Conservation (phyloP, 371 early-diverging fungal species). For the Dentiscutata heterogama region DNA sequence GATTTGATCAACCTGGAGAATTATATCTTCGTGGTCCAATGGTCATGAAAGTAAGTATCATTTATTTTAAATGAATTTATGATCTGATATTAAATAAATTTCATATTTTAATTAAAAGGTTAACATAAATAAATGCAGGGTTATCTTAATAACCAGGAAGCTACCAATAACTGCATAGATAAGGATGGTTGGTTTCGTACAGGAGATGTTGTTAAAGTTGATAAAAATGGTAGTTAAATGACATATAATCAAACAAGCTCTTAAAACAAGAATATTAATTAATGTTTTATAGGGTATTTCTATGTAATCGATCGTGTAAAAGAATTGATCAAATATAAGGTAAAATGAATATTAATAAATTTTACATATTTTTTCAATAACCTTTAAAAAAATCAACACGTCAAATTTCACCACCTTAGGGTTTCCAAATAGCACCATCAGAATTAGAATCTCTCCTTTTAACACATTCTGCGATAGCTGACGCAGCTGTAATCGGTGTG, state of each 20-base stretch:
- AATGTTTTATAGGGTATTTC: conserved; percentile 62
- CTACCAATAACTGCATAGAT: conserved; percentile 75
- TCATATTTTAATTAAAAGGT: not conserved
- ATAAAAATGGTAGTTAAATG: not conserved
- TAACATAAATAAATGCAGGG: conserved; percentile 51
- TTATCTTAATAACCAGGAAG: conserved; percentile 73
- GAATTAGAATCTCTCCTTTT: conserved; percentile 87
- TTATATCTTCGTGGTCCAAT: conserved; percentile 84
- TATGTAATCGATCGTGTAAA: conserved; percentile 77
- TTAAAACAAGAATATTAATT: not conserved
- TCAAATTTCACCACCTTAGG: conserved; percentile 9
- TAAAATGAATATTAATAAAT: conserved; percentile 65
- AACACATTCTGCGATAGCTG: conserved; percentile 75
- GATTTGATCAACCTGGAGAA: conserved; percentile 71
- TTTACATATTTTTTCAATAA: conserved; percentile 52
- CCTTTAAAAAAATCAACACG: conserved; percentile 50
- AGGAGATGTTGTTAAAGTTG: conserved; percentile 75
- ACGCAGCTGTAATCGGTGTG: conserved; percentile 80
- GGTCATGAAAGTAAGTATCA: conserved; percentile 67
- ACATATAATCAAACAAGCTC: conserved; percentile 46
- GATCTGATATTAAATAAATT: no score
- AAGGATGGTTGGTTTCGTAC: conserved; percentile 79
- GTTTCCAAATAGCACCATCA: conserved; percentile 51
- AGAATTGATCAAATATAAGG: conserved; percentile 83
- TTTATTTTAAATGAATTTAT: no score